Evolutionary conservation across 73 alveolate genomes (phyloP).

Genomic region (Symbiodinium pilosum): DNA sequence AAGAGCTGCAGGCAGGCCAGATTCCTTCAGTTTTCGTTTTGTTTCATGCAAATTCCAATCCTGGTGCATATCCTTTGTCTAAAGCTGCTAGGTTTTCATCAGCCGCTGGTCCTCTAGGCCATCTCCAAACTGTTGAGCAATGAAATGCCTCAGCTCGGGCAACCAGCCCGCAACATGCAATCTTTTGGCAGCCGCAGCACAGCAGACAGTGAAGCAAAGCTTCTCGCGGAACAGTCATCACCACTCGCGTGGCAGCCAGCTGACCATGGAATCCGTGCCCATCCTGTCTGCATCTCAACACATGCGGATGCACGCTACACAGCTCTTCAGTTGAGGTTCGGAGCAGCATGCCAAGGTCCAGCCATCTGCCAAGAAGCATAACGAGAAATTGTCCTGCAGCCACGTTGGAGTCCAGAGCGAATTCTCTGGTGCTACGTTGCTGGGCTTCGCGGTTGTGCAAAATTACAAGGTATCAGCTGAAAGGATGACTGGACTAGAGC

Average conservation of each 20-base stretch:
- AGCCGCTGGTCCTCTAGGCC: background rate
- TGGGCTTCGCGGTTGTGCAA: too few relatives aligned
- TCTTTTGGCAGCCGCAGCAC: too few relatives aligned
- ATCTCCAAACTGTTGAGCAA: background rate
- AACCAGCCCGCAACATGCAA: too few relatives aligned
- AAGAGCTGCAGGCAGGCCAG: background rate
- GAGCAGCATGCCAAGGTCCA: conserved; percentile 11
- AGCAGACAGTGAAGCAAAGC: too few relatives aligned
- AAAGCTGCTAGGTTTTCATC: background rate
- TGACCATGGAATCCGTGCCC: background rate
- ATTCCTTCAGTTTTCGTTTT: background rate
- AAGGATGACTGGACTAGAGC: too few relatives aligned
- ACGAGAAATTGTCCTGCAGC: background rate
- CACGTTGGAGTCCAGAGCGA: too few relatives aligned
- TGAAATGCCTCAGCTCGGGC: background rate
- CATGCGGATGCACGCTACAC: too few relatives aligned
- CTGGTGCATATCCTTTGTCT: too few relatives aligned
- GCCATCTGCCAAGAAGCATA: background rate
- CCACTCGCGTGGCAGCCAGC: background rate
- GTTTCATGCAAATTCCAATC: background rate
- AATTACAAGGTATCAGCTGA: too few relatives aligned
- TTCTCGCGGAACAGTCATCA: background rate
- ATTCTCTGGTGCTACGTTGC: too few relatives aligned
- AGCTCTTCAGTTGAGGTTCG: background rate
- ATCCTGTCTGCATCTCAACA: too few relatives aligned